Base-by-base conservation (phyloP, 306 rosid genomes). In the Delonix regia region DNA sequence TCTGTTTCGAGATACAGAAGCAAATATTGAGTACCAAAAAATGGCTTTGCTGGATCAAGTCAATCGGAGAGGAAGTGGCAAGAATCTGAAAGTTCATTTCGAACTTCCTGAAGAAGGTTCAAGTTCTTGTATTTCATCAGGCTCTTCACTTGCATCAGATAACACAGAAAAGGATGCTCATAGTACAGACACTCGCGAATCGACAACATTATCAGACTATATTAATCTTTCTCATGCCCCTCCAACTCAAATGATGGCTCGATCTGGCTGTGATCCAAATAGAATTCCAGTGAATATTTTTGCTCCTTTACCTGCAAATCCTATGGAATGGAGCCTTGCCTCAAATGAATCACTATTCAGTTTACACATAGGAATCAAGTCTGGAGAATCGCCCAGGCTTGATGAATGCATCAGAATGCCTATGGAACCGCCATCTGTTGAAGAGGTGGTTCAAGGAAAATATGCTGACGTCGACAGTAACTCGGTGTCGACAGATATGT, bases 291-390 rank as follows among this genome's bases (percentile, higher is more conserved):
- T 83, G 12, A 66, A 86, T 6, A 18, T 88, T 16, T 92, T 92
- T 63, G 13, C 79, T 9, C 57, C 64, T 14, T 79, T 38, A 63
- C 79, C 93, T 7, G 7, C 84, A 19, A 84, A 80, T 8, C 86
- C 88, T 25, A 25, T 62, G 84, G 97, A 89, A 48, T 92, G 97
- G 97, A 89, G 94, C 67, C 55, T 75, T 5, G 83, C 91, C 34
- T 92, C 97, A 30, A 92, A 89, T 77, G 97, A 92, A 69, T 92
- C 94, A 41, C 61, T 92, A 7, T 89, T 92, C 63, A 92, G 97
- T 77, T 13, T 92, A 24, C 93, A 88, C 44, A 53, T 86, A 1
- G 97, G 92, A 63, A 88, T 86, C 63, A 30, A 30, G 4, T 30
- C 33, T 1, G 33, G 33, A 30, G 33, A 30, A 30, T 30, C 4